phyloP scores from a whole-genome alignment of 371 early-diverging fungal species.

The Mortierella sp. region DNA sequence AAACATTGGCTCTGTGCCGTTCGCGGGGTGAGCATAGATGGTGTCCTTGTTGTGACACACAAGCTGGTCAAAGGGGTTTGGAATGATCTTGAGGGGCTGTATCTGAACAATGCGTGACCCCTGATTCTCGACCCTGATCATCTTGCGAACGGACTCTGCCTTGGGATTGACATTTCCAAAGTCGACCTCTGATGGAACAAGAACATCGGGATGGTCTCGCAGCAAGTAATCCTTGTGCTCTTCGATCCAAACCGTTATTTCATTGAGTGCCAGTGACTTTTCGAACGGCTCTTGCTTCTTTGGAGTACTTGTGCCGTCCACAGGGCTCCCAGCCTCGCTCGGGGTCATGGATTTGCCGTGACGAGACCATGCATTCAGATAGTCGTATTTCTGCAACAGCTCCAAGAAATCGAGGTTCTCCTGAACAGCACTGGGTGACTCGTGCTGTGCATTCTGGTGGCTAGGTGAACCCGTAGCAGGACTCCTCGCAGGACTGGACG shows the following conservation, averaged over 20 bases:
- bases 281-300: slow-evolving; percentile 46
- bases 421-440: slow-evolving; percentile 27
- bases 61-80: slow-evolving; percentile 37
- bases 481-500: slow-evolving; percentile 42
- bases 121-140: slow-evolving; percentile 45
- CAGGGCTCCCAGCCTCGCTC: slow-evolving; percentile 40
- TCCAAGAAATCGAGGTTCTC: slow-evolving; percentile 42
- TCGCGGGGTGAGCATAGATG: slow-evolving; percentile 41
- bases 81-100: slow-evolving; percentile 36
- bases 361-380: slow-evolving; percentile 36
- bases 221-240: slow-evolving; percentile 42
- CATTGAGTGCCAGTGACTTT: slow-evolving; percentile 39
- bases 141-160: slow-evolving; percentile 20
- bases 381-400: slow-evolving; percentile 44
- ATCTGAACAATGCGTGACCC: slow-evolving; percentile 35
- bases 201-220: slow-evolving; percentile 33
- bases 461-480: slow-evolving; percentile 30
- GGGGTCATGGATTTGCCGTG: slow-evolving; percentile 42
- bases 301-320: slow-evolving; percentile 30
- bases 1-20: slow-evolving; percentile 51
- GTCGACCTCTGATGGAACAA: slow-evolving; percentile 35
- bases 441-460: slow-evolving; percentile 16
- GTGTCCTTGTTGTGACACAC: slow-evolving; percentile 16
- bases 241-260: slow-evolving; percentile 47
- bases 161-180: slow-evolving; percentile 49